Evolutionary conservation across 2,329 filamentous ascomycete species (phyloP).

Genomic region (Didymella arachidicola): DNA sequence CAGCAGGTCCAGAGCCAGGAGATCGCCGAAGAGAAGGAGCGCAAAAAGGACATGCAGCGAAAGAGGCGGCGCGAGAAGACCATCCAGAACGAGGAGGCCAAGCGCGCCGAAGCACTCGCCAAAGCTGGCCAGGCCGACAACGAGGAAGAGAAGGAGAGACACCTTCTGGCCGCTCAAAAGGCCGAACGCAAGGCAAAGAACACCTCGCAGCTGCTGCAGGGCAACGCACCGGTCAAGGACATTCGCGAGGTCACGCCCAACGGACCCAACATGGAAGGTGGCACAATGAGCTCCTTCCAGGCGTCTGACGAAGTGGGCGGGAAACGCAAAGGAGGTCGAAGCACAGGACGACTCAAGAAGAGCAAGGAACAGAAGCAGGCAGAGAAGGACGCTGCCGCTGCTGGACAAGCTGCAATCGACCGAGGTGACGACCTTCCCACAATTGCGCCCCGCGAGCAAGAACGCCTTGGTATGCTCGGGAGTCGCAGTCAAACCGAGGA

Average conservation of each 20-base stretch:
- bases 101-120: constrained; percentile 80
- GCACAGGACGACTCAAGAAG: constrained; percentile 78
- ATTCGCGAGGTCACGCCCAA: constrained; percentile 73
- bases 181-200: constrained; percentile 92
- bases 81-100: constrained; percentile 84
- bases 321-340: constrained; percentile 62
- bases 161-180: constrained; percentile 84
- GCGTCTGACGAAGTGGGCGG: constrained; percentile 63
- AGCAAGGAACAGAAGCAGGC: constrained; percentile 78
- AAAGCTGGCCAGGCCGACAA: constrained; percentile 81
- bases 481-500: constrained; percentile 61
- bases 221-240: constrained; percentile 78
- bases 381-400: constrained; percentile 79
- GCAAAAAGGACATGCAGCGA: constrained; percentile 99
- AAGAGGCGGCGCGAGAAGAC: constrained; percentile 95
- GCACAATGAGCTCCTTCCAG: constrained; percentile 84
- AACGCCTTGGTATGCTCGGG: constrained; percentile 55
- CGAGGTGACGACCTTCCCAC: constrained; percentile 75
- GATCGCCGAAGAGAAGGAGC: constrained; percentile 93
- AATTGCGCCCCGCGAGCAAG: constrained; percentile 67
- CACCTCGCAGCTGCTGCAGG: constrained; percentile 85
- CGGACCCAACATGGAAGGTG: constrained; percentile 83
- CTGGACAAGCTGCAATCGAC: constrained; percentile 83
- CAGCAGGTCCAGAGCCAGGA: constrained; percentile 89
- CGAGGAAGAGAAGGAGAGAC: constrained; percentile 80